Evolutionary conservation across 2,329 filamentous ascomycete species (phyloP).

Genomic region (Bipolaris victoriae): DNA sequence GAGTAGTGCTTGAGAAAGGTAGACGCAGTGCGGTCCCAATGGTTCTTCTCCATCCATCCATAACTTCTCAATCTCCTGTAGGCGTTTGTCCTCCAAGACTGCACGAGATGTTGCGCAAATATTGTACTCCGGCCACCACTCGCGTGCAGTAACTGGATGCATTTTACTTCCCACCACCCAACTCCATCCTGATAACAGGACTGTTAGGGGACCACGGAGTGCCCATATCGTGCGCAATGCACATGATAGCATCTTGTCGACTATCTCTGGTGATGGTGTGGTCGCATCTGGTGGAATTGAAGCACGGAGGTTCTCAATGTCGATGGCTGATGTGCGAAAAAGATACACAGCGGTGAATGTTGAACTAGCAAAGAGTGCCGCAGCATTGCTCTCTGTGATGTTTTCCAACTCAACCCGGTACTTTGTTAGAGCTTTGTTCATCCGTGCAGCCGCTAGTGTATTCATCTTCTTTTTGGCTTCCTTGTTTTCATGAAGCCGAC

Average conservation of each 20-base stretch:
- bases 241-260: constrained; percentile 38
- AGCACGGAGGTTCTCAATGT: constrained; percentile 39
- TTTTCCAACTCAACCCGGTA: constrained; percentile 40
- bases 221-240: constrained; percentile 37
- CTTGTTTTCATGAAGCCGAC: constrained; percentile 43
- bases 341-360: constrained; percentile 45
- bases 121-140: constrained; percentile 43
- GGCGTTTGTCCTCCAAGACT: constrained; percentile 35
- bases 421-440: constrained; percentile 42
- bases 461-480: constrained; percentile 34
- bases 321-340: constrained; percentile 41
- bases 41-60: constrained; percentile 31
- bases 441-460: constrained; percentile 37
- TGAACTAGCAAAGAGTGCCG: constrained; percentile 49
- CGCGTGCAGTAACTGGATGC: constrained; percentile 33
- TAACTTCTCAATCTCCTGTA: constrained; percentile 32
- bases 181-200: constrained; percentile 42
- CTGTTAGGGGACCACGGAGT: constrained; percentile 39
- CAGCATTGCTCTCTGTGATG: constrained; percentile 51
- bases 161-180: constrained; percentile 40
- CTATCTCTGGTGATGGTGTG: constrained; percentile 25
- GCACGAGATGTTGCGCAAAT: constrained; percentile 33
- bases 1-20: constrained; percentile 32
- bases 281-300: constrained; percentile 28
- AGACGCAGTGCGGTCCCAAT: constrained; percentile 18